phyloP scores from a whole-genome alignment of 495 filamentous ascomycete species.

The Filosporella fistucella region DNA sequence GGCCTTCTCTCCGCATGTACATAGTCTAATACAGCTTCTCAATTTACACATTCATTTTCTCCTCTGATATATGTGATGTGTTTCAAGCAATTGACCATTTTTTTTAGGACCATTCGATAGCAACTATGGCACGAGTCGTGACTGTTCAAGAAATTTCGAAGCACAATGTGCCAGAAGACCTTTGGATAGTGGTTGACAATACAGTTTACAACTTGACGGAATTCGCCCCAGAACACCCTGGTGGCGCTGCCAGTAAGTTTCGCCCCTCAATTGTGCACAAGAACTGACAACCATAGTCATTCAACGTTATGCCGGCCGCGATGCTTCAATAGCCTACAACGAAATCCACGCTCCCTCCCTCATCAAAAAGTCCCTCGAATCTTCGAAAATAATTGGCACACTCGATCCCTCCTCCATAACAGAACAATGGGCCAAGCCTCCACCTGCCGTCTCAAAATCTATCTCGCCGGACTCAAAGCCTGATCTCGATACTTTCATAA shows the following conservation, averaged over 20 bases:
- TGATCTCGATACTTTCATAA: slow-evolving; percentile 65
- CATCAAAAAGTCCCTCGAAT: slow-evolving; percentile 46
- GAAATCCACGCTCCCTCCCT: slow-evolving; percentile 63
- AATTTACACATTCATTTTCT: neutral
- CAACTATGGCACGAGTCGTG: slow-evolving; percentile 16
- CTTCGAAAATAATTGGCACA: slow-evolving; percentile 52
- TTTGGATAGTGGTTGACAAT: slow-evolving; percentile 74
- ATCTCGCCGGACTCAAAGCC: slow-evolving; percentile 41
- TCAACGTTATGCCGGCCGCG: slow-evolving; percentile 63
- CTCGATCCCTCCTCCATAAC: slow-evolving; percentile 37
- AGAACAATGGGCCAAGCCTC: slow-evolving; percentile 19
- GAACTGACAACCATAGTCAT: slow-evolving; percentile 44
- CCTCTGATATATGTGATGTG: neutral
- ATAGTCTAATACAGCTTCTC: slow-evolving; percentile 6
- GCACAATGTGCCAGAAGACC: slow-evolving; percentile 59
- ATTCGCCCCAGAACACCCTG: slow-evolving; percentile 60
- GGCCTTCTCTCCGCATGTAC: slow-evolving; percentile 10
- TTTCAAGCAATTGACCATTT: neutral
- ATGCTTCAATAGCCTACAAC: slow-evolving; percentile 67
- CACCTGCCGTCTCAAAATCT: slow-evolving; percentile 11
- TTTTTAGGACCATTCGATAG: neutral
- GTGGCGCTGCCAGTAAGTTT: slow-evolving; percentile 45
- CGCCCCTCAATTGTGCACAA: neutral
- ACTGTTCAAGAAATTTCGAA: slow-evolving; percentile 38
- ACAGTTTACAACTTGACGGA: slow-evolving; percentile 73